Percentiles rank a stretch among this genome's conserved stretches.
Evolutionary conservation across 129 eudicot species (phyloP).

Genomic region (Tagetes patula): DNA sequence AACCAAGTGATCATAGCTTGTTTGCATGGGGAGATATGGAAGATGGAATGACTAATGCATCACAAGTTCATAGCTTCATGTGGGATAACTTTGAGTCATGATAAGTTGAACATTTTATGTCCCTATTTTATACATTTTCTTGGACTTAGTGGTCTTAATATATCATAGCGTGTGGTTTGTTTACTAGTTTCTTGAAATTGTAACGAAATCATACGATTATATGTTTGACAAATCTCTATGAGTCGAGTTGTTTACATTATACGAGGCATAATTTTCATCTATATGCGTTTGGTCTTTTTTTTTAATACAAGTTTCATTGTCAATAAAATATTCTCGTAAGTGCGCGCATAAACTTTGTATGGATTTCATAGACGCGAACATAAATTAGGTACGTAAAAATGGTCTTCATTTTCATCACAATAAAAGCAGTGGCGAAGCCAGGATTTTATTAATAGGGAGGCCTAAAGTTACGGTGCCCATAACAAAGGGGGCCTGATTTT

Average conservation of each 20-base stretch:
- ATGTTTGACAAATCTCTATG: background rate
- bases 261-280: background rate
- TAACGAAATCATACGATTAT: background rate
- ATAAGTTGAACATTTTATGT: background rate
- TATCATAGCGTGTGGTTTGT: background rate
- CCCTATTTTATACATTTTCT: background rate
- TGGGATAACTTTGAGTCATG: conserved; percentile 35
- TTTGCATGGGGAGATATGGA: conserved; percentile 32
- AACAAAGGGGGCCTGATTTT: too few relatives aligned
- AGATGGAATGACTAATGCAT: conserved; percentile 31
- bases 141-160: background rate
- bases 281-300: background rate
- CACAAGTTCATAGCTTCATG: conserved; percentile 27
- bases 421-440: background rate
- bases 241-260: background rate
- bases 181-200: background rate
- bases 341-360: background rate
- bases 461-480: too few relatives aligned
- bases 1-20: conserved; percentile 15
- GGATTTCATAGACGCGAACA: background rate
- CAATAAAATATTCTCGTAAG: too few relatives aligned
- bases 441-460: too few relatives aligned
- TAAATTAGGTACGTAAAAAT: too few relatives aligned
- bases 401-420: background rate
- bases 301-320: too few relatives aligned